A percentile compares a stretch with the other conserved stretches of the same genome.
phyloP scores from a whole-genome alignment of 2,329 filamentous ascomycete species.

The Fusarium sambucinum region DNA sequence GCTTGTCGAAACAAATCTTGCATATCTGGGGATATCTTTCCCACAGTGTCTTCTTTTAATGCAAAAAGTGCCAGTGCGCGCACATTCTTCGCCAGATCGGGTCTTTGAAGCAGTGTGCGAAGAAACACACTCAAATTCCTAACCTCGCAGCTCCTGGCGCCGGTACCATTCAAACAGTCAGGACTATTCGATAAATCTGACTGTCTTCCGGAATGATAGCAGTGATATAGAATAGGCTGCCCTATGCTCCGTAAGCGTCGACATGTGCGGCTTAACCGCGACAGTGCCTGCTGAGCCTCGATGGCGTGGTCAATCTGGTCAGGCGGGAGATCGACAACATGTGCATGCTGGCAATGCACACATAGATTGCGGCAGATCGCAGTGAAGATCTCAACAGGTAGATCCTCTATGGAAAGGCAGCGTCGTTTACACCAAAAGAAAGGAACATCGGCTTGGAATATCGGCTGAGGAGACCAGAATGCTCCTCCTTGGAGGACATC shows the following conservation, averaged over 20 bases:
- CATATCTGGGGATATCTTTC: slow-evolving; percentile 30
- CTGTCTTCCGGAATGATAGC: slow-evolving; percentile 43
- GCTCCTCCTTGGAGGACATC: slow-evolving; percentile 40
- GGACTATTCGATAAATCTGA: slow-evolving; percentile 24
- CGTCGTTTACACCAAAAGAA: slow-evolving; percentile 28
- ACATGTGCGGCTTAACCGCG: slow-evolving; percentile 46
- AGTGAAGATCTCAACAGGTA: slow-evolving; percentile 46
- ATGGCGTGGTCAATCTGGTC: slow-evolving; percentile 40
- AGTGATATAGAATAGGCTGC: slow-evolving; percentile 46
- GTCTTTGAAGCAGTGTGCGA: slow-evolving; percentile 43
- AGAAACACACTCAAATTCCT: slow-evolving; percentile 42
- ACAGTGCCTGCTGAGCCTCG: slow-evolving; percentile 44
- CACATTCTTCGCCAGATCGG: slow-evolving; percentile 44
- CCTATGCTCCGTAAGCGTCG: slow-evolving; percentile 39
- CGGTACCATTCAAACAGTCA: slow-evolving; percentile 29
- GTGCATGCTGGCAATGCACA: slow-evolving; percentile 44
- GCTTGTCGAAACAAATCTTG: slow-evolving; percentile 47
- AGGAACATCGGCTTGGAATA: slow-evolving; percentile 21
- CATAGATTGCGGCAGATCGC: slow-evolving; percentile 47
- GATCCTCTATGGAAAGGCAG: slow-evolving; percentile 36
- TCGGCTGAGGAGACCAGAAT: slow-evolving; percentile 30
- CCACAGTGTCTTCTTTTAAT: slow-evolving; percentile 26
- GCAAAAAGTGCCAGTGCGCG: slow-evolving; percentile 46
- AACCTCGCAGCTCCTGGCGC: slow-evolving; percentile 29
- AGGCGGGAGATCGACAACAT: slow-evolving; percentile 45